phyloP scores from a whole-genome alignment of 169 alveolate genomes.

The Plasmodium reichenowi region DNA sequence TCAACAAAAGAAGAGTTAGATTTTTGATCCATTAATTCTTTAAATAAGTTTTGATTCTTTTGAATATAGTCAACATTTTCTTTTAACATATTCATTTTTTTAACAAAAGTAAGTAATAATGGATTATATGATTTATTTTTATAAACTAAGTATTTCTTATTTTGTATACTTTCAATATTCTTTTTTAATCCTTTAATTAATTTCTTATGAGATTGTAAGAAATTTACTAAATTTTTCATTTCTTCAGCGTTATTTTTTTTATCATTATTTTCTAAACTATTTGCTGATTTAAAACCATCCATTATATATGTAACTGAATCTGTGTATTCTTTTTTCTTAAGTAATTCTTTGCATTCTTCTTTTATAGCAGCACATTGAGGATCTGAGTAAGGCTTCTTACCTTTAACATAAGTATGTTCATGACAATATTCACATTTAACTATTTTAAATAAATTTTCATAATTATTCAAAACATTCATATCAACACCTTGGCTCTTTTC shows the following conservation, averaged over 20 bases:
- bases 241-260: conserved; percentile 1
- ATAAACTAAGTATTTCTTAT: background rate
- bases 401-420: background rate
- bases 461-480: conserved; percentile 26
- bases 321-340: conserved; percentile 2
- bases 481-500: background rate
- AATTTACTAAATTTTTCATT: conserved; percentile 27
- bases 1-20: too few relatives aligned
- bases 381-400: background rate
- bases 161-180: conserved; percentile 12
- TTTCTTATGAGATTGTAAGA: conserved; percentile 20
- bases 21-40: background rate
- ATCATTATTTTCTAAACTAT: background rate
- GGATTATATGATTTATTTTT: background rate
- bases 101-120: background rate
- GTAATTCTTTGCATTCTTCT: conserved; percentile 20
- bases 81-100: background rate
- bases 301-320: conserved; percentile 7
- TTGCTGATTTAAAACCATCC: background rate
- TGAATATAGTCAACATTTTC: conserved; percentile 3
- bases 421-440: conserved; percentile 49
- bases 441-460: conserved; percentile 28
- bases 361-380: conserved; percentile 19
- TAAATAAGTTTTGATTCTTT: background rate
- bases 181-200: conserved; percentile 6